Conservation (phyloP, 2,329 filamentous ascomycete genomes). For the Aspergillus sp. region DNA sequence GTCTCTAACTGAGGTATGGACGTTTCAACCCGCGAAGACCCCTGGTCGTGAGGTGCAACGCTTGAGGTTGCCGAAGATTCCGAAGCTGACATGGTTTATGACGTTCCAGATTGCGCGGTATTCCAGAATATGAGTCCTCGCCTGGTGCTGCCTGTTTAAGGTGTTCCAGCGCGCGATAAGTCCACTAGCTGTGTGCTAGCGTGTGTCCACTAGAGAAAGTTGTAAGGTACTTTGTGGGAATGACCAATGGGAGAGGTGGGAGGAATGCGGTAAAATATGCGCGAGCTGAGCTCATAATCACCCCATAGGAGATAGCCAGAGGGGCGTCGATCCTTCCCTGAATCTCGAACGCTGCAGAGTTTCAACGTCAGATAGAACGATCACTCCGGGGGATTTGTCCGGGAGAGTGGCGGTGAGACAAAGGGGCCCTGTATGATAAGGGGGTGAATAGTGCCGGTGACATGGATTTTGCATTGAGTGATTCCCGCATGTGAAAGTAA, state of each 20-base stretch:
- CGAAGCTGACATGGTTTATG: conserved; percentile 28
- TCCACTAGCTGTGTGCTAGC: too few species aligned
- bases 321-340: conserved; percentile 1
- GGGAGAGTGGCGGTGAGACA: neutral
- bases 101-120: neutral
- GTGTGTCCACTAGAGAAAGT: neutral
- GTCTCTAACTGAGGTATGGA: conserved; percentile 59
- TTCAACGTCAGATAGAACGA: conserved; percentile 2
- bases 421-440: neutral
- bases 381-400: too few species aligned
- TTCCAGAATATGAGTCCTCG: neutral
- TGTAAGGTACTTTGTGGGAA: neutral
- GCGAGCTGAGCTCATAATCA: conserved; percentile 10
- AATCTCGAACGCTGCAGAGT: neutral
- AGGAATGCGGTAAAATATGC: conserved; percentile 6
- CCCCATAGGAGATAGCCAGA: conserved; percentile 5
- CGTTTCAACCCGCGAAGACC: conserved; percentile 14
- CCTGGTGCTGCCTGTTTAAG: too few species aligned
- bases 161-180: too few species aligned
- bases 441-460: neutral
- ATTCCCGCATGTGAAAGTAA: neutral
- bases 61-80: conserved; percentile 27
- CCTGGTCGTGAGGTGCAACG: conserved; percentile 10
- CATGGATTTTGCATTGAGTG: neutral
- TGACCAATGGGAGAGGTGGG: neutral